Percentiles rank a stretch among this genome's conserved stretches.
phyloP scores from a whole-genome alignment of 2,329 filamentous ascomycete species.

The Colletotrichum coccodes region DNA sequence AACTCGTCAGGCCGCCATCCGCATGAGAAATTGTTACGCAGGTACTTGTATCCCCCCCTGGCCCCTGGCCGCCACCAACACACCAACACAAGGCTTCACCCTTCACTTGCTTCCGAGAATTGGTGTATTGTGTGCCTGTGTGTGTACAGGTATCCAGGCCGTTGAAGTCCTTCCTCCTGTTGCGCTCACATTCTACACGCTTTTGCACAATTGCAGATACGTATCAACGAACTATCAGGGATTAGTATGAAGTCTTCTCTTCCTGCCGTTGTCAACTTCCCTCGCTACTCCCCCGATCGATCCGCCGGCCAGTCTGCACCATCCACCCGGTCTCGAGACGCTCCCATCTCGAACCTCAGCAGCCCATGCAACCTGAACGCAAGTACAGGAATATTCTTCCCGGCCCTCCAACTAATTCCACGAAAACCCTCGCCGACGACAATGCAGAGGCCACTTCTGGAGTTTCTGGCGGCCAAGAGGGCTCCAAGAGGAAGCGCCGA shows the following conservation, averaged over 20 bases:
- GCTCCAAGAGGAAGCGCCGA: slow-evolving; percentile 20
- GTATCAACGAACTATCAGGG: not conserved
- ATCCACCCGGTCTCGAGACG: not conserved
- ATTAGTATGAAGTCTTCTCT: slow-evolving; percentile 9
- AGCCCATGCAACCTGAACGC: slow-evolving; percentile 28
- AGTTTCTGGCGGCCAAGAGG: not conserved
- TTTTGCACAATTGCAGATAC: not conserved
- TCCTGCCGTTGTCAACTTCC: not conserved
- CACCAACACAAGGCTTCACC: not conserved
- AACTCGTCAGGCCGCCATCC: slow-evolving; percentile 5
- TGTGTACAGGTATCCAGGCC: not conserved
- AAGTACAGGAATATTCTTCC: slow-evolving; percentile 28
- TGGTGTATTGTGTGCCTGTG: not conserved
- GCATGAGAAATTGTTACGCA: slow-evolving; percentile 16
- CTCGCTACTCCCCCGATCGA: not conserved
- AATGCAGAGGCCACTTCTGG: not conserved
- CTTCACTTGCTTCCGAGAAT: not conserved
- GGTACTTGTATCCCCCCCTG: slow-evolving; percentile 5
- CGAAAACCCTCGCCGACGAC: not conserved
- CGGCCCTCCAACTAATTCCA: not conserved
- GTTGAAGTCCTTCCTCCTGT: not conserved
- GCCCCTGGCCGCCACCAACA: not conserved
- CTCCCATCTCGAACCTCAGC: not conserved
- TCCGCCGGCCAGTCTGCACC: not conserved
- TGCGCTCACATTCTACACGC: not conserved